These are phyloP conservation scores for Achaetomiella virescens DNA, from an alignment of 495 filamentous ascomycete species.

Conservation along the genomic window DNA sequence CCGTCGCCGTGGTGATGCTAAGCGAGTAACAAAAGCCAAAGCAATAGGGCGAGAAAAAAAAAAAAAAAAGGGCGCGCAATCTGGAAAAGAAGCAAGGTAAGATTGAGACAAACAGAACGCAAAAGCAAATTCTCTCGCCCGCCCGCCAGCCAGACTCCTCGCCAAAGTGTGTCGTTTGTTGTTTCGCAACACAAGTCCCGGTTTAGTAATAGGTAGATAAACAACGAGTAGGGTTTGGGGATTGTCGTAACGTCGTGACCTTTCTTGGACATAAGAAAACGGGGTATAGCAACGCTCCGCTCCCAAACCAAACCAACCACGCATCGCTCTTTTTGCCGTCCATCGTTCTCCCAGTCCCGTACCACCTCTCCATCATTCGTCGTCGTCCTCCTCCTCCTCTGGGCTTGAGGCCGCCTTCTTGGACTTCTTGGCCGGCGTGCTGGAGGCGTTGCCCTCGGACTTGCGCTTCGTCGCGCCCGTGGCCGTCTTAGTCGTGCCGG, in stretches of 20 bases:
- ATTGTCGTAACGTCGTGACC: constrained; percentile 32
- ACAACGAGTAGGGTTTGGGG: constrained; percentile 1
- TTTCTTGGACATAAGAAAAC: constrained; percentile 19
- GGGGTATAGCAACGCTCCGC: constrained; percentile 20
- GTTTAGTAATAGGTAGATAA: constrained; percentile 6
- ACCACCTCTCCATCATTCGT: constrained; percentile 35
- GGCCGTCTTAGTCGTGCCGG: constrained; percentile 28
- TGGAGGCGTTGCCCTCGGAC: constrained; percentile 35
- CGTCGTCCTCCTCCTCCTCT: constrained; percentile 50
- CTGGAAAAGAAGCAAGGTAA: constrained; percentile 2
- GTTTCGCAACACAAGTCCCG: constrained; percentile 15
- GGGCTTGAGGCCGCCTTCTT: constrained; percentile 39
- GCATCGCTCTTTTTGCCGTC: constrained; percentile 8
- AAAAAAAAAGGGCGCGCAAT: constrained; percentile 11
- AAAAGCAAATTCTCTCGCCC: not conserved
- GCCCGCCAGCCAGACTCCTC: constrained; percentile 20
- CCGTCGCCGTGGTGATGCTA: constrained; percentile 18
- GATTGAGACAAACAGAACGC: not conserved
- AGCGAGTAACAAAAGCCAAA: constrained; percentile 9
- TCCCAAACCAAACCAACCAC: not conserved
- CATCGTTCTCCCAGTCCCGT: constrained; percentile 20
- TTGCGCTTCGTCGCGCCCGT: constrained; percentile 41
- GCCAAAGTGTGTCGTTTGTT: constrained; percentile 18
- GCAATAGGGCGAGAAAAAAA: not conserved
- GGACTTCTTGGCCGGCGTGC: constrained; percentile 48